A percentile compares a stretch with the other conserved stretches of the same genome.
These are phyloP conservation scores for Phlegmacium glaucopus DNA, from an alignment of 768 basidiomycete species.

Conservation along the genomic window DNA sequence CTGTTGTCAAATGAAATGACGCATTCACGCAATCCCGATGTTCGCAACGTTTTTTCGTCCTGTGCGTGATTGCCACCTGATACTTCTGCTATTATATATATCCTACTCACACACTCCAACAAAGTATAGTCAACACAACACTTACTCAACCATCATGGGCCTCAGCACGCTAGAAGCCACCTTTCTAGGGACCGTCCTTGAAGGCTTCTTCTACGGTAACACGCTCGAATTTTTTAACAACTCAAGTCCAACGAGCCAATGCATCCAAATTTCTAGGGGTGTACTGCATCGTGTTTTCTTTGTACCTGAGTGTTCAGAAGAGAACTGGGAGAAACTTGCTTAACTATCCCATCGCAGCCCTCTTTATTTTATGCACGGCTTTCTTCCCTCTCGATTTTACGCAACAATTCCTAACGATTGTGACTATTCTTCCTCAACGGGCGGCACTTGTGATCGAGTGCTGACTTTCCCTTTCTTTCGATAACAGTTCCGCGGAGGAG, in stretches of 20 bases:
- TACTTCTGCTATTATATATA: too few species aligned
- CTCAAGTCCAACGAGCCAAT: not conserved
- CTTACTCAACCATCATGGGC: not conserved
- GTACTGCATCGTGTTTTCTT: conserved; percentile 6
- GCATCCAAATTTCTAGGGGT: conserved; percentile 1
- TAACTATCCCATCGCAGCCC: not conserved
- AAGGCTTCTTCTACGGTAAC: conserved; percentile 9
- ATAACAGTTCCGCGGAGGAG: not conserved
- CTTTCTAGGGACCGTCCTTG: conserved; percentile 9
- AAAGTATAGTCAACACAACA: too few species aligned
- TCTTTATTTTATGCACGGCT: conserved; percentile 6
- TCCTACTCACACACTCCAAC: too few species aligned
- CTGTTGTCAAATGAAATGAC: too few species aligned
- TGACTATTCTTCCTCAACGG: not conserved
- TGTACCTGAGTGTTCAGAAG: conserved; percentile 1
- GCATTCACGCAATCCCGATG: too few species aligned
- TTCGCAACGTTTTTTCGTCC: too few species aligned
- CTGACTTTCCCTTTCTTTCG: not conserved
- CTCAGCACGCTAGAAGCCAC: conserved; percentile 7
- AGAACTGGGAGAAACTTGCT: not conserved
- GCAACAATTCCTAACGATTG: conserved; percentile 6
- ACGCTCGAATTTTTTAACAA: not conserved
- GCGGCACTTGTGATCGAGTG: too few species aligned
- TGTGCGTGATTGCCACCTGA: too few species aligned
- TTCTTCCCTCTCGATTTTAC: conserved; percentile 6